Evolutionary conservation across 2,329 filamentous ascomycete species (phyloP), one percentile per base, ranked within the genome.

Genomic region (Aspergillus bombycis): DNA sequence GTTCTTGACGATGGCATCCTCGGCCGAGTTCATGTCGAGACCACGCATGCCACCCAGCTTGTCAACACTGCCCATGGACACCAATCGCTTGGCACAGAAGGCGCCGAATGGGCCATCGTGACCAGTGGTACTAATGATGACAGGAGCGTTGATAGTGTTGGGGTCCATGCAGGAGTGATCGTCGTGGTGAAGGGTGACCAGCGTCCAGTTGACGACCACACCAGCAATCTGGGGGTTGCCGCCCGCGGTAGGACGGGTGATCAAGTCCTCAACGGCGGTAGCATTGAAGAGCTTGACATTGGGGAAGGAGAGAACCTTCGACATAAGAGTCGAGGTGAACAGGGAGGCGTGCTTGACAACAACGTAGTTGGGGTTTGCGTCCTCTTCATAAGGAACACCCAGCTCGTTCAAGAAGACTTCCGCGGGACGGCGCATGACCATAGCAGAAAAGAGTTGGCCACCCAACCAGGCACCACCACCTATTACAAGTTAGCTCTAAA

Each of bases 281-380:
- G 93, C 93, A 77, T 97, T 97, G 88, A 97, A 97, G 66, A 97
- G 88, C 87, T 97, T 97, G 74, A 97, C 87, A 80, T 97, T 97
- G 67, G 92, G 91, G 82, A 96, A 91, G 64, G 86, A 81, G 58
- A 97, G 83, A 11, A 97, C 93, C 80, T 91, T 91, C 75, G 89
- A 90, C 72, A 97, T 82, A 63, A 97, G 83, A 30, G 93, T 97
- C 64, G 90, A 92, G 36, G 93, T 97, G 84, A 97, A 97, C 65
- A 97, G 86, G 0, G 93, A 92, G 38, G 94, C 93, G 80, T 97
- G 93, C 87, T 95, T 96, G 77, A 97, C 93, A 1, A 97, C 92
- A 16, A 97, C 93, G 70, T 91, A 95, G 81, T 91, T 86, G 58
- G 91, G 92, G 77, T 95, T 93, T 67, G 91, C 91, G 74, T 96